A percentile compares a stretch with the other conserved stretches of the same genome.
These are phyloP conservation scores for Vickermania spadyakhi DNA, from an alignment of 208 protist genomes.

Conservation along the genomic window DNA sequence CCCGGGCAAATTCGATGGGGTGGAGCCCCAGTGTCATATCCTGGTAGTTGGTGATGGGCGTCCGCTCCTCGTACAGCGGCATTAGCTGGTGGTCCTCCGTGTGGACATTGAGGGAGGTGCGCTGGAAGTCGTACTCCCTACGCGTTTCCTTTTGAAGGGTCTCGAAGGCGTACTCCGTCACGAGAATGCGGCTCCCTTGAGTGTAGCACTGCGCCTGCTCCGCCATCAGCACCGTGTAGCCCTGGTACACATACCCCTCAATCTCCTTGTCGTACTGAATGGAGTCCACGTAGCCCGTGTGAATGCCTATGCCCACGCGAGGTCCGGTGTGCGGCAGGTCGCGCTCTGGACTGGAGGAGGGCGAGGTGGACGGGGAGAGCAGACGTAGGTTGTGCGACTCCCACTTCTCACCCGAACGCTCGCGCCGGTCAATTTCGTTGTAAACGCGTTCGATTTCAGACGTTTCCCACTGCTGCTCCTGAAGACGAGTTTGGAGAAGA, in stretches of 20 bases:
- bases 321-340: background rate
- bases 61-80: background rate
- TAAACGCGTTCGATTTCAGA: background rate
- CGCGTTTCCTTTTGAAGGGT: background rate
- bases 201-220: background rate
- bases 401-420: background rate
- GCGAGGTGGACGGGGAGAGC: background rate
- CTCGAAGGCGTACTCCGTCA: background rate
- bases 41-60: background rate
- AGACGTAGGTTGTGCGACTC: background rate
- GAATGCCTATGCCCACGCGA: background rate
- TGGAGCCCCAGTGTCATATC: background rate
- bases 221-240: background rate
- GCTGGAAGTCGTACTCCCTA: background rate
- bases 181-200: background rate
- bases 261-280: background rate
- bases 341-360: background rate
- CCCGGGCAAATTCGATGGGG: too few relatives aligned
- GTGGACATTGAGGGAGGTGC: background rate
- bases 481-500: background rate
- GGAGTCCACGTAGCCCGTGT: background rate
- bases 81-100: background rate
- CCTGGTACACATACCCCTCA: background rate
- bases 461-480: background rate
- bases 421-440: background rate